phyloP scores from a whole-genome alignment of 2,329 filamentous ascomycete species.

The Cordyceps militaris region DNA sequence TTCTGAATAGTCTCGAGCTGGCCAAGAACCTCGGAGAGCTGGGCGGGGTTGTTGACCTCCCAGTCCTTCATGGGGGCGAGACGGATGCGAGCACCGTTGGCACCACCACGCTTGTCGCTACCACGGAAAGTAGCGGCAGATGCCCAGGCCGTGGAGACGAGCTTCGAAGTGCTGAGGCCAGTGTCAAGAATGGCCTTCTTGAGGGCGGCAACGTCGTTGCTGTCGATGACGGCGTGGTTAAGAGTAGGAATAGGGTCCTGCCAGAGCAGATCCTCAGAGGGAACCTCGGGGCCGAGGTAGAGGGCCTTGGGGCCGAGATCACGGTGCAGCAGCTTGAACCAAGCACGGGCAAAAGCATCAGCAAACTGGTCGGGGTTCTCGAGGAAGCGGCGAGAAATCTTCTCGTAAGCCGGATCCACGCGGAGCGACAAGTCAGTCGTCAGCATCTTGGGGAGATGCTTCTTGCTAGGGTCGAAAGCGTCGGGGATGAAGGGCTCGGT shows the following conservation, averaged over 20 bases:
- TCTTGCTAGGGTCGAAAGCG: slow-evolving; percentile 61
- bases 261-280: slow-evolving; percentile 63
- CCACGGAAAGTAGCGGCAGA: slow-evolving; percentile 66
- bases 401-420: slow-evolving; percentile 65
- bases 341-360: slow-evolving; percentile 64
- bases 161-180: slow-evolving; percentile 52
- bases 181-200: slow-evolving; percentile 62
- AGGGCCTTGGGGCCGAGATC: slow-evolving; percentile 66
- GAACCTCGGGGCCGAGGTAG: slow-evolving; percentile 69
- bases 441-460: slow-evolving; percentile 69
- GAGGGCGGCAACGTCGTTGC: slow-evolving; percentile 54
- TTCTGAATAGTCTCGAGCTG: slow-evolving; percentile 59
- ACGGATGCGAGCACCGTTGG: slow-evolving; percentile 72
- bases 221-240: slow-evolving; percentile 51
- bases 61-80: slow-evolving; percentile 66
- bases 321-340: slow-evolving; percentile 80
- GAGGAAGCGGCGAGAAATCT: slow-evolving; percentile 65
- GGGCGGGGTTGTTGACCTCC: slow-evolving; percentile 65
- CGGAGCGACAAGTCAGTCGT: slow-evolving; percentile 68
- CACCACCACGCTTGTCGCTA: slow-evolving; percentile 74
- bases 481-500: slow-evolving; percentile 63
- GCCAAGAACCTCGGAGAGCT: slow-evolving; percentile 54
- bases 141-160: slow-evolving; percentile 62
- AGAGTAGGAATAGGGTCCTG: slow-evolving; percentile 63
- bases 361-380: slow-evolving; percentile 61